phyloP scores from a whole-genome alignment of 2,329 filamentous ascomycete genomes.

The Colletotrichum sp. region DNA sequence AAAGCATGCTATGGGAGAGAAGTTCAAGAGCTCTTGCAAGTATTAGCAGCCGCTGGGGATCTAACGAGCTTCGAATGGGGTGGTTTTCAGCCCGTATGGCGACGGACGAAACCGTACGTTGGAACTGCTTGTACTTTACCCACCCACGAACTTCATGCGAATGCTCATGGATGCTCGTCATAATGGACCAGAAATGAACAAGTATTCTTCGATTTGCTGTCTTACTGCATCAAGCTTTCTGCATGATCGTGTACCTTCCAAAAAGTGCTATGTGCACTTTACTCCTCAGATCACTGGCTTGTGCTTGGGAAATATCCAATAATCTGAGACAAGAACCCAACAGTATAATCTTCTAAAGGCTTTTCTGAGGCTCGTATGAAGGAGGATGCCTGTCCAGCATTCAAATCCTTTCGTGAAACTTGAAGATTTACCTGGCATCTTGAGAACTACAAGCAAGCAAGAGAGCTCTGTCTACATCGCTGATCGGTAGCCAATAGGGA shows the following conservation, averaged over 20 bases:
- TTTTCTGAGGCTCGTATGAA: background rate
- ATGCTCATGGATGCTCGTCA: too few relatives aligned
- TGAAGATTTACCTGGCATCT: background rate
- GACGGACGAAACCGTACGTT: background rate
- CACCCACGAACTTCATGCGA: too few relatives aligned
- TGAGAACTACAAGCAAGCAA: background rate
- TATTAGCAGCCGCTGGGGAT: background rate
- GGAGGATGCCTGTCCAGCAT: background rate
- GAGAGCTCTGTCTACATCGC: background rate
- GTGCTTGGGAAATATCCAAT: too few relatives aligned
- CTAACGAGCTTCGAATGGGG: background rate
- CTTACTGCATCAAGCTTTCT: too few relatives aligned
- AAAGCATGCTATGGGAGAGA: background rate
- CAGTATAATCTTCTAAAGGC: accelerated
- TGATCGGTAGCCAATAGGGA: background rate
- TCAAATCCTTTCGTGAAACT: background rate
- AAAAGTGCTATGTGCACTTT: too few relatives aligned
- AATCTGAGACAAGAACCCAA: background rate
- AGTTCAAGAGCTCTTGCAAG: background rate
- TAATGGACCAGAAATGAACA: too few relatives aligned
- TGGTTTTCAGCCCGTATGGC: background rate
- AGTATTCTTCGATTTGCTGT: too few relatives aligned
- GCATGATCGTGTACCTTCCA: too few relatives aligned
- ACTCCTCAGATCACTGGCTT: too few relatives aligned
- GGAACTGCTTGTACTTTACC: too few relatives aligned